Percentiles rank a stretch among this genome's conserved stretches.
Conservation (phyloP, 495 filamentous ascomycete species). For the Penicillium roqueforti region DNA sequence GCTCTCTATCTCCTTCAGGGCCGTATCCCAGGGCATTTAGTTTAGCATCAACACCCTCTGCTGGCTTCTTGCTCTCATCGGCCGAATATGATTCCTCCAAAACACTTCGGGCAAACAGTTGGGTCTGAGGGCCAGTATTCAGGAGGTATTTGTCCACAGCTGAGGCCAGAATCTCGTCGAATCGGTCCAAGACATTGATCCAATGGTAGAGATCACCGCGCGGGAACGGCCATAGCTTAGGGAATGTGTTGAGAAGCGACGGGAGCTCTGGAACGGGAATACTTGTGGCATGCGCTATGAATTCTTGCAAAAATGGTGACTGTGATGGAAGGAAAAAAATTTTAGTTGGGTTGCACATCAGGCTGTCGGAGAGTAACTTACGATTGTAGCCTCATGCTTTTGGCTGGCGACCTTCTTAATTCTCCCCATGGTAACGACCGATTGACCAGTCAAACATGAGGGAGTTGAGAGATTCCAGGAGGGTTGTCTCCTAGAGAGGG, state of each 20-base stretch:
- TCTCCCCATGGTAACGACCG: slow-evolving; percentile 70
- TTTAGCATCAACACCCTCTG: slow-evolving; percentile 49
- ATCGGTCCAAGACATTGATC: slow-evolving; percentile 91
- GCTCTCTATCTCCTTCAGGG: slow-evolving; percentile 69
- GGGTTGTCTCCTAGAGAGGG: slow-evolving; percentile 28
- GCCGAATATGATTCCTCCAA: slow-evolving; percentile 52
- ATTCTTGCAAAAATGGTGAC: slow-evolving; percentile 83
- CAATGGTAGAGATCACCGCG: slow-evolving; percentile 97
- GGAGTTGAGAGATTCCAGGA: slow-evolving; percentile 29
- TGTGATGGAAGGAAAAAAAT: slow-evolving; percentile 41
- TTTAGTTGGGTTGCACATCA: slow-evolving; percentile 21
- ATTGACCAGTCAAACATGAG: slow-evolving; percentile 47
- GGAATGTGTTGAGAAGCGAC: slow-evolving; percentile 70
- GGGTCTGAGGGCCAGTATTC: slow-evolving; percentile 72
- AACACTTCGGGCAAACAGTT: slow-evolving; percentile 62
- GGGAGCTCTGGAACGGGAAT: slow-evolving; percentile 73
- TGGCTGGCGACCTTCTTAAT: slow-evolving; percentile 91
- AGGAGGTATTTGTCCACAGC: slow-evolving; percentile 80
- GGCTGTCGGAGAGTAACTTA: slow-evolving; percentile 46
- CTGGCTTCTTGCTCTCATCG: slow-evolving; percentile 35
- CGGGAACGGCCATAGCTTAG: slow-evolving; percentile 90
- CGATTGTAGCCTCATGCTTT: slow-evolving; percentile 91
- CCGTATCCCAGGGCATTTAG: slow-evolving; percentile 58
- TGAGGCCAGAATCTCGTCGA: slow-evolving; percentile 80
- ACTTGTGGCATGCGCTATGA: slow-evolving; percentile 63